Conservation (phyloP, 768 basidiomycete genomes). For the Boletus subparvulus region DNA sequence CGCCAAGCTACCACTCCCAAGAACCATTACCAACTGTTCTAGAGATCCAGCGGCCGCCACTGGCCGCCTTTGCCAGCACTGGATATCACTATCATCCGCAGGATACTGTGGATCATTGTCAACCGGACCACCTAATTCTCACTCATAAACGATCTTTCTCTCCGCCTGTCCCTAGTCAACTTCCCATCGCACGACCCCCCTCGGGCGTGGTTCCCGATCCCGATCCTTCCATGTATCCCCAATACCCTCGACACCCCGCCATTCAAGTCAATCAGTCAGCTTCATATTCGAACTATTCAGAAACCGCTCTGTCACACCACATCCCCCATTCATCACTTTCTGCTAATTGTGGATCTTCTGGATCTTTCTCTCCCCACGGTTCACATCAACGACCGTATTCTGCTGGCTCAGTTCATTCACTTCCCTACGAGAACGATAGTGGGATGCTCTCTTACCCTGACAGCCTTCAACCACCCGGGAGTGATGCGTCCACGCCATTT, state of each 20-base stretch:
- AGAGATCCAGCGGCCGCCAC: slow-evolving; percentile 42
- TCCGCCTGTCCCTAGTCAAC: slow-evolving; percentile 8
- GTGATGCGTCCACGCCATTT: slow-evolving; percentile 10
- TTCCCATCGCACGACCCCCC: slow-evolving; percentile 8
- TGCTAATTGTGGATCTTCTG: slow-evolving; percentile 6
- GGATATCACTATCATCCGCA: slow-evolving; percentile 32
- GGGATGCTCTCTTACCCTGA: slow-evolving; percentile 13
- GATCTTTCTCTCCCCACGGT: slow-evolving; percentile 6
- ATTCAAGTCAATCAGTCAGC: slow-evolving; percentile 11
- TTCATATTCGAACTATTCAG: slow-evolving; percentile 19
- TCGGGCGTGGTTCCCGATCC: slow-evolving; percentile 9
- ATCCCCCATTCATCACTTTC: slow-evolving; percentile 11
- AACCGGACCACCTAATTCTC: slow-evolving; percentile 17
- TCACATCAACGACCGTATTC: slow-evolving; percentile 21
- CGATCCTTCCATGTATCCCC: slow-evolving; percentile 12
- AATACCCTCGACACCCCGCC: slow-evolving; percentile 13
- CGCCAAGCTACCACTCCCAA: slow-evolving; percentile 36
- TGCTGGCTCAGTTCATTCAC: slow-evolving; percentile 17
- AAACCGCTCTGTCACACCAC: slow-evolving; percentile 9
- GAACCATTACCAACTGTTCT: slow-evolving; percentile 32
- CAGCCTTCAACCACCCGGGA: slow-evolving; percentile 6
- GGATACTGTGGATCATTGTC: slow-evolving; percentile 18
- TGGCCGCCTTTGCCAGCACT: slow-evolving; percentile 31
- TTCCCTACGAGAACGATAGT: slow-evolving; percentile 12
- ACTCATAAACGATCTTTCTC: slow-evolving; percentile 35